Evolutionary conservation across 352 stramenopile species (phyloP).

Genomic region (Saprolegnia parasitica): DNA sequence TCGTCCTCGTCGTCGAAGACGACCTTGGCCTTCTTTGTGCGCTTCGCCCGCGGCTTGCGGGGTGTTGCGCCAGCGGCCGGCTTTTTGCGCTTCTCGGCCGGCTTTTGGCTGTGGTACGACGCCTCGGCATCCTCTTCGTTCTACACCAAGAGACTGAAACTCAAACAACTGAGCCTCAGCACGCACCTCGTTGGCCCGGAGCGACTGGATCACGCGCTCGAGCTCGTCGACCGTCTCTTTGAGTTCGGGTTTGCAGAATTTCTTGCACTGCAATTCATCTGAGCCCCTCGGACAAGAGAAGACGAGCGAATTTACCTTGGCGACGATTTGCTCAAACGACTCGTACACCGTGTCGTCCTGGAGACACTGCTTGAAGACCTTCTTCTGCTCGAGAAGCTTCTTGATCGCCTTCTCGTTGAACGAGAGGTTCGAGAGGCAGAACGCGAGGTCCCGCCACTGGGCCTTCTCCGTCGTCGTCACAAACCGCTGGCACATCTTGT

Average conservation of each 20-base stretch:
- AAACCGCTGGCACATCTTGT: conserved; percentile 95
- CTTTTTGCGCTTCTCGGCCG: conserved; percentile 42
- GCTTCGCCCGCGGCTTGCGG: conserved; percentile 14
- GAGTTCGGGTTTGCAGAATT: conserved; percentile 46
- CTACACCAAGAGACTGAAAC: neutral
- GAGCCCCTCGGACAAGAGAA: no score
- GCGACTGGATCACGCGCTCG: conserved; percentile 43
- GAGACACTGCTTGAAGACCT: conserved; percentile 89
- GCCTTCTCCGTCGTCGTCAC: conserved; percentile 64
- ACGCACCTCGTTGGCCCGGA: conserved; percentile 21
- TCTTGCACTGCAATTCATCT: conserved; percentile 30
- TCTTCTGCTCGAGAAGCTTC: conserved; percentile 84
- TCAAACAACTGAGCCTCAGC: neutral
- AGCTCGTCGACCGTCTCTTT: conserved; percentile 73
- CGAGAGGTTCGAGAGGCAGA: conserved; percentile 92
- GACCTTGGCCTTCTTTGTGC: conserved; percentile 15
- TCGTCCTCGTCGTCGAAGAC: conserved; percentile 33
- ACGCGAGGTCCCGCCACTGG: conserved; percentile 87
- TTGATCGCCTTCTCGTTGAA: conserved; percentile 93
- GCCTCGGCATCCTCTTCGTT: neutral
- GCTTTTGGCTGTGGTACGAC: conserved; percentile 31
- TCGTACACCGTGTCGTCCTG: conserved; percentile 87
- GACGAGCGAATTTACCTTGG: conserved; percentile 59
- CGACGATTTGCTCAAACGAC: conserved; percentile 84
- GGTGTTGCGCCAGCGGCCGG: conserved; percentile 33